A percentile compares a stretch with the other conserved stretches of the same genome.
phyloP scores from a whole-genome alignment of 768 basidiomycete genomes.

The Tricholoma terreum region DNA sequence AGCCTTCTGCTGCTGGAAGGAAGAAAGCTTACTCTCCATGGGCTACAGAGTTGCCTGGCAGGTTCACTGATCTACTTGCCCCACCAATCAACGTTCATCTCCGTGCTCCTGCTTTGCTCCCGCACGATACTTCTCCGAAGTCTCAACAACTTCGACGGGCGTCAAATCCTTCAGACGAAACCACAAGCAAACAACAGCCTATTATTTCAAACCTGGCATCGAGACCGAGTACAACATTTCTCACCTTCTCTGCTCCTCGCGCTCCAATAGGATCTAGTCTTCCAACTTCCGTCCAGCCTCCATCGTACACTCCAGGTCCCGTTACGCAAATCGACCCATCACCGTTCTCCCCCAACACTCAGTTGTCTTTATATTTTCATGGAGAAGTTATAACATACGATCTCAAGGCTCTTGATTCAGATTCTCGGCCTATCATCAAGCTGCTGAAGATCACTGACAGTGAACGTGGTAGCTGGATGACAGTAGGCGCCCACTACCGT shows the following conservation, averaged over 20 bases:
- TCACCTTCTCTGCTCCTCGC: neutral
- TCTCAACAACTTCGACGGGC: neutral
- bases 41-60: neutral
- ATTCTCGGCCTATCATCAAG: conserved; percentile 43
- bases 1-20: neutral
- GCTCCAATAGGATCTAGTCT: neutral
- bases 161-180: neutral
- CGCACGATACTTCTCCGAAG: neutral
- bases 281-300: neutral
- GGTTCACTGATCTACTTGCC: neutral
- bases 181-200: neutral
- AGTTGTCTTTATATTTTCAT: conserved; percentile 32
- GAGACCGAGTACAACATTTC: neutral
- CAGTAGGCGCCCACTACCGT: conserved; percentile 52
- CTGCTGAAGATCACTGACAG: conserved; percentile 42
- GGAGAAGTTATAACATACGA: conserved; percentile 42
- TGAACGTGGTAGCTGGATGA: conserved; percentile 55
- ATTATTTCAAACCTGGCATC: neutral
- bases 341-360: neutral
- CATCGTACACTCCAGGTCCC: neutral
- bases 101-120: neutral
- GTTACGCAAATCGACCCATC: neutral
- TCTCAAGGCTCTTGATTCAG: conserved; percentile 39
- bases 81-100: neutral
- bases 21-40: neutral